A percentile compares a stretch with the other conserved stretches of the same genome.
phyloP scores from a whole-genome alignment of 306 rosid species.

The Prunus dulcis region DNA sequence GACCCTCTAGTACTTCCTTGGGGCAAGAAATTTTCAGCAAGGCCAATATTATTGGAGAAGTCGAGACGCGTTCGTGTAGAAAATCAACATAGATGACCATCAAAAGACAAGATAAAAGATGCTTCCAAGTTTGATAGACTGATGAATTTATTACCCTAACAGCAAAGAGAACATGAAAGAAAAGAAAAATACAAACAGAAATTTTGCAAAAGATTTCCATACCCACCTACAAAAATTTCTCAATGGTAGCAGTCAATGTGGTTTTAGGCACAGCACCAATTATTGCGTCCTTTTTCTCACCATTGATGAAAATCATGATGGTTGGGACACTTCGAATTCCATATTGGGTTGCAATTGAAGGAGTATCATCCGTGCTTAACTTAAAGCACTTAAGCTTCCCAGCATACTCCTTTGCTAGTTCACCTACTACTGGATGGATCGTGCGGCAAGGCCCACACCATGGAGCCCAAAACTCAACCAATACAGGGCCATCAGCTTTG shows the following conservation, averaged over 20 bases:
- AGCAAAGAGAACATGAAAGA: background rate
- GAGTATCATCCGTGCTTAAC: constrained; percentile 61
- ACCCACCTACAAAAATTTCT: constrained; percentile 60
- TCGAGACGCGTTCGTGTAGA: background rate
- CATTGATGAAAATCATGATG: constrained; percentile 62
- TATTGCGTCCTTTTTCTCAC: constrained; percentile 73
- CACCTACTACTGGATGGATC: constrained; percentile 79
- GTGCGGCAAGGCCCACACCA: constrained; percentile 98
- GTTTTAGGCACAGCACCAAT: constrained; percentile 82
- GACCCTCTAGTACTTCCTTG: background rate
- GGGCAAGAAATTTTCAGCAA: background rate
- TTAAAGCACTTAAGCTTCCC: constrained; percentile 84
- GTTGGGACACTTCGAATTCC: constrained; percentile 88
- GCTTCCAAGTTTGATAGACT: background rate
- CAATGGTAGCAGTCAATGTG: constrained; percentile 66
- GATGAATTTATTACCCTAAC: background rate
- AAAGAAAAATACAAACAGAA: background rate
- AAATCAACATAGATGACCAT: background rate
- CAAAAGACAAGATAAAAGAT: background rate
- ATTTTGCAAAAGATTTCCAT: constrained; percentile 19
- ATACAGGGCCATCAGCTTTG: constrained; percentile 49
- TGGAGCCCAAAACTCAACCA: constrained; percentile 98
- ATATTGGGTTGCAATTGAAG: constrained; percentile 56
- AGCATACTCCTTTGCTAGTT: constrained; percentile 52
- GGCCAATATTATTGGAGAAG: constrained; percentile 1